Evolutionary conservation across 208 protist species (phyloP), one percentile per base, ranked within the genome.

Genomic region (Angomonas deanei): DNA sequence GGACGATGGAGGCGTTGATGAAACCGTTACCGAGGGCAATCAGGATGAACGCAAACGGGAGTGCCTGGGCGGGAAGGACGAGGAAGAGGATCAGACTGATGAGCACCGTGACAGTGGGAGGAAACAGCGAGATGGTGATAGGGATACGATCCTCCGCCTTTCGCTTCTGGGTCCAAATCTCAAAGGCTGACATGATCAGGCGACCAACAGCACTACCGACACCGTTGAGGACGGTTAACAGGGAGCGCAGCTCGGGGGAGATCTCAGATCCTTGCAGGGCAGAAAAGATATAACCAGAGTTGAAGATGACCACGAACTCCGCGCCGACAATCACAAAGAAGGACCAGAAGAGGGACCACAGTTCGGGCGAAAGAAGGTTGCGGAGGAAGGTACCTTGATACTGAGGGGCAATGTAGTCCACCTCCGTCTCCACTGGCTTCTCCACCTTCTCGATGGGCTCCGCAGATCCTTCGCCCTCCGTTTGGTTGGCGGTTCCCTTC

Each of bases 251-350:
- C 1, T 80, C 72, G 11, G 57, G 47, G 38, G 68, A 59, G 3
- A 63, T 47, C 21, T 23, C 24, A 23, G 46, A 48, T 0, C 64
- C 66, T 23, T 70, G 49, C n/a, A 91, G 58, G 3, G 84, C 80
- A 2, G 32, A 55, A 53, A 76, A 79, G 30, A 91, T 78, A 39
- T 60, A 75, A 52, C 69, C 30, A 15, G 80, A 67, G 49, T 88
- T 91, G 50, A 76, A 80, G 52, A 88, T 86, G 54, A 91, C 70
- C 11, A 91, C 78, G 52, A 81, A 74, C 61, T 84, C 71, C 31
- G 66, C 48, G 21, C 80, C 78, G 0, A 82, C 33, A 21, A 46
- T 69, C 53, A 62, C 72, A 68, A 91, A 87, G 24, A 86, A 62
- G 21, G 77, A 73, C 67, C 68, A 83, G 24, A 75, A 61, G 21